Conservation (phyloP, 179 eudicot species). For the Beta macrorhiza region DNA sequence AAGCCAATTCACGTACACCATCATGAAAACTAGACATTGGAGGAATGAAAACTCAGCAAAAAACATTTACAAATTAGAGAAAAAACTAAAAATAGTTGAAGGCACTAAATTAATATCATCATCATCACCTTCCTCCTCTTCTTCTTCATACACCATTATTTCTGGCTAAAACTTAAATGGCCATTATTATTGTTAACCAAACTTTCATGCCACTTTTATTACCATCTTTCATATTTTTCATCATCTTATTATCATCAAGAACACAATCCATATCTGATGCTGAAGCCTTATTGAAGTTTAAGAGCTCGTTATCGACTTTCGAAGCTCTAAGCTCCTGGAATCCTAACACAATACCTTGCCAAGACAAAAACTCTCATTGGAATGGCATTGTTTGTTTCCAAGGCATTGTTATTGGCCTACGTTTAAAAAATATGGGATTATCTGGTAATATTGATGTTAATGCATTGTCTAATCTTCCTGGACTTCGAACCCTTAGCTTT, state of each 20-base stretch:
- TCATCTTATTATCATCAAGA: slow-evolving; percentile 20
- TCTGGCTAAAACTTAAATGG: slow-evolving; percentile 24
- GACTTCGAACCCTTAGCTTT: slow-evolving; percentile 46
- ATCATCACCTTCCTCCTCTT: neutral
- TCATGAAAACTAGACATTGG: slow-evolving; percentile 23
- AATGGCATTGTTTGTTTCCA: slow-evolving; percentile 44
- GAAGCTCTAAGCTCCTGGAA: slow-evolving; percentile 45
- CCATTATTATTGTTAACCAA: neutral
- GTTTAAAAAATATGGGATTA: slow-evolving; percentile 39
- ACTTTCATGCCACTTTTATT: neutral
- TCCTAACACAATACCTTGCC: slow-evolving; percentile 39
- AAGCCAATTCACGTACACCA: neutral
- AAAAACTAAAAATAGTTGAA: slow-evolving; percentile 2
- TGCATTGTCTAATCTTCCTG: slow-evolving; percentile 37
- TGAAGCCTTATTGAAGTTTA: slow-evolving; percentile 47
- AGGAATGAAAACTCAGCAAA: slow-evolving; percentile 14
- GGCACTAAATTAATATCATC: neutral
- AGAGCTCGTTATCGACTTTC: slow-evolving; percentile 35
- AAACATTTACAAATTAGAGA: neutral
- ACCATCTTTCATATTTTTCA: slow-evolving; percentile 16
- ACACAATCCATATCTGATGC: slow-evolving; percentile 32
- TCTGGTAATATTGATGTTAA: slow-evolving; percentile 48
- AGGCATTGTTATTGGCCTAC: slow-evolving; percentile 40
- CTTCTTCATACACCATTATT: neutral
- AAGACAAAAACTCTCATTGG: slow-evolving; percentile 34